Conservation (phyloP, 306 rosid genomes). For the Notholithocarpus densiflorus region DNA sequence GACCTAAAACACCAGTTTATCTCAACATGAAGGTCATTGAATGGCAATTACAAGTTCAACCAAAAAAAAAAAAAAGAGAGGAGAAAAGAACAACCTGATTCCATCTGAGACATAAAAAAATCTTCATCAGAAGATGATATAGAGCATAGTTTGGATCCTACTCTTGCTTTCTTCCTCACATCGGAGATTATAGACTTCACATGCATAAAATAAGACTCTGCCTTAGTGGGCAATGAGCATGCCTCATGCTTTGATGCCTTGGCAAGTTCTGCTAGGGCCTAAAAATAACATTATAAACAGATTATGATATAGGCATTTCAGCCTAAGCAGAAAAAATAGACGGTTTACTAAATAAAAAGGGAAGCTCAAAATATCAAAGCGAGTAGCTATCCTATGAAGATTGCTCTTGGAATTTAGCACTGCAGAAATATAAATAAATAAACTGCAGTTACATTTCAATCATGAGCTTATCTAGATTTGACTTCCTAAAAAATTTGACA, state of each 20-base stretch:
- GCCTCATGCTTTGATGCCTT: constrained; percentile 83
- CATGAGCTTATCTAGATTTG: neutral
- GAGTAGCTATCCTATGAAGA: neutral
- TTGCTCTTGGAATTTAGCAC: neutral
- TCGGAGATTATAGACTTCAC: constrained; percentile 50
- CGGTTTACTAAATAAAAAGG: too few relatives aligned
- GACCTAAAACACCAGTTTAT: neutral
- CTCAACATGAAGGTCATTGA: neutral
- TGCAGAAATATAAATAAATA: too few relatives aligned
- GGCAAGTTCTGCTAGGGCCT: constrained; percentile 85
- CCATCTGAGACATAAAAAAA: constrained; percentile 13
- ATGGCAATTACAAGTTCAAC: too few relatives aligned
- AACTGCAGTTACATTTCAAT: neutral
- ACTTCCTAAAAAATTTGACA: neutral
- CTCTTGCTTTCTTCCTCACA: constrained; percentile 27
- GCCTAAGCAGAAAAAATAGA: neutral
- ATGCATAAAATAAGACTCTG: constrained; percentile 56
- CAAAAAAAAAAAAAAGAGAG: neutral
- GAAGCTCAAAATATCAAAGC: neutral
- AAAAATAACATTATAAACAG: constrained; percentile 11
- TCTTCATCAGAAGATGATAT: constrained; percentile 10
- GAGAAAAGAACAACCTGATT: constrained; percentile 32
- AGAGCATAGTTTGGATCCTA: constrained; percentile 34
- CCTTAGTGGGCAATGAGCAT: constrained; percentile 50
- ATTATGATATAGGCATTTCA: constrained; percentile 11